Evolutionary conservation across 176 grass and related monocot species (phyloP), one percentile per base, ranked within the genome.

Genomic region (Otatea glauca): DNA sequence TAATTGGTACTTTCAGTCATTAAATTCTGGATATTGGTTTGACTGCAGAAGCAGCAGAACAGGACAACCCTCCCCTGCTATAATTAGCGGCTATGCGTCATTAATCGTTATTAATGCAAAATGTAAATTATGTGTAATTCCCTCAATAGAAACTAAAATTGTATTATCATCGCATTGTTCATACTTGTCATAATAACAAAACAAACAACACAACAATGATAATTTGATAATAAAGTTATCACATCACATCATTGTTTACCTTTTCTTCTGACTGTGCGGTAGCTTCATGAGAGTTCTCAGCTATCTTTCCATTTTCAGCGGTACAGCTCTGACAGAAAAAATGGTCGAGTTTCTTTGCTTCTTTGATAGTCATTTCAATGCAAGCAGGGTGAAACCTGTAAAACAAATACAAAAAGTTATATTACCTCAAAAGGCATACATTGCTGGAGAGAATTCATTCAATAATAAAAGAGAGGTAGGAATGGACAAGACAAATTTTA

Each of bases 341-440:
- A 83, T 99, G 97, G 12, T 94, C 97, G 21, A 96, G 81, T 78
- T 94, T 99, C 83, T 99, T 99, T 78, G 97, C 97, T 80, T 99
- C 90, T 85, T 94, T 94, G 60, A 89, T 90, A 34, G 88, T 88
- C 97, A 99, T 92, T 65, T 88, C 90, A 73, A 96, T 89, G 81
- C 97, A 99, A 79, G 70, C 78, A 79, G 97, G 97, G 83, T 99
- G 97, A 76, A 94, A 99, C 97, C 97, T 99, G 78, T 41, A 90
- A 90, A 61, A 80, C 7, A 65, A 50, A 76, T 63, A 34, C 47
- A 14, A 14, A 34, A 21, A 65, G 43, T 75, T 79, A 38, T 75
- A 77, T 4, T 15, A 72, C 13, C n/a, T 67, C 23, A 70, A 70
- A 64, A 50, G 7, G 21, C 0, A 59, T 21, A 32, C 6, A 61